Base-by-base conservation (phyloP, 1,284 basidiomycete species). In the Naganishia albida region DNA sequence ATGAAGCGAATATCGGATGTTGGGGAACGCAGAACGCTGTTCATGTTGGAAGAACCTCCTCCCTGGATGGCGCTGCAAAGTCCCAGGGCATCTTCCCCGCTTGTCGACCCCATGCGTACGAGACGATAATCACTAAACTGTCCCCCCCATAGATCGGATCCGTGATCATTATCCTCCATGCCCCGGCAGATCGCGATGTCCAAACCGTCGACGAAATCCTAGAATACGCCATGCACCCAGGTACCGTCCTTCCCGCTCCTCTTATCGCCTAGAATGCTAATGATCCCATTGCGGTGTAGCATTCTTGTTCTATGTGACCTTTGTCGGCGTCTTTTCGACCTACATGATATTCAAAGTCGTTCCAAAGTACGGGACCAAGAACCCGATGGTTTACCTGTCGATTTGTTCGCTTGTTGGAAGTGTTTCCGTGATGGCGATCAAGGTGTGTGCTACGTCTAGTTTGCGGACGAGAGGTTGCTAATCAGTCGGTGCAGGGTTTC, bases 151-250 rank as follows among this genome's bases (percentile, higher is more conserved):
- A 77, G 49, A 82, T 93, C 48, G 95, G 95, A 16, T 94, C 92
- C 4, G 82, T 98, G 66, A 90, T 99, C 74, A 98, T 99, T 71
- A 89, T 99, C 52, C 83, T 99, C 2, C 93, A 99, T 73, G 94
- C 95, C 20, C 95, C 95, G 4, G 92, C 92, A 75, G 95, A 99
- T 82, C 93, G 93, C 79, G 88, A 90, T 53, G 87, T 98, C 38
- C 83, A 90, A 72, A 97, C 93, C 0, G 93, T 99, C 20, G 94
- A 97, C 73, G 91, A 99, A 78, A 93, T 98, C 68, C 80, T 96
- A 49, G 82, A 86, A 68, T 97, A 93, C 77, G 95, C 93, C 16
- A 80, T 92, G 46, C 90, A 93, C 73, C 90, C 92, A 70, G 91
- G 92, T 92, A 70, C 63, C 34, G 34, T 34, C 34, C 34, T 10